Base-by-base conservation (phyloP, 345 rosid genomes). In the Arabis alpina region DNA sequence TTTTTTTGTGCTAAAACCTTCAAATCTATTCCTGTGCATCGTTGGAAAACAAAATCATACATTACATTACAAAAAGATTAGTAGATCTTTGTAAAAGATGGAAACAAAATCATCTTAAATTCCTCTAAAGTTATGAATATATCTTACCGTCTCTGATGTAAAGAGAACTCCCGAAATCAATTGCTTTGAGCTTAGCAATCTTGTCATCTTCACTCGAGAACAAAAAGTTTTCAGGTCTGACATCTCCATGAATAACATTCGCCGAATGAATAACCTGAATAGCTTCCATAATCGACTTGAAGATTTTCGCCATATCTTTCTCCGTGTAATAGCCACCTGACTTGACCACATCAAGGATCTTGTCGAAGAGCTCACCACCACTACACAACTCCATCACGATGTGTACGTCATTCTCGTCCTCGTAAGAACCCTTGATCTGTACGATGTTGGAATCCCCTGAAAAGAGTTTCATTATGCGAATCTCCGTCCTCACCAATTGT, bases 161-260 rank as follows among this genome's bases (percentile, higher is more conserved):
- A 23, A 83, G 88, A 10, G 97, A 88, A 75, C 87, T 60, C 9
- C 93, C 92, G 49, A 90, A 90, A 76, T 88, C 96, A 15, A 89
- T 88, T 13, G 91, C 91, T 80, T 90, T 88, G 70, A 90, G 62
- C 74, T 55, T 61, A 40, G 90, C 80, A 24, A n/a, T n/a, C n/a
- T 79, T 81, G 34, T 80, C 79, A 36, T 80, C 86, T 40, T 84
- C 68, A 72, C 75, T 79, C 0, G 88, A 74, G 47, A 87, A 61
- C 82, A 89, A 79, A 82, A 89, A 87, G 66, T 89, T 89, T 83
- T 89, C 93, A 0, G 96, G 96, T 79, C 87, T 89, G 12, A 89
- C 81, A 75, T 89, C 88, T 10, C 93, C 80, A 63, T 89, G 93
- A 78, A 89, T 27, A 23, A 90, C 89, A 23, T 84, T 88, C 85